Conservation (phyloP, 176 grass and related monocot genomes). For the Carex parvula region DNA sequence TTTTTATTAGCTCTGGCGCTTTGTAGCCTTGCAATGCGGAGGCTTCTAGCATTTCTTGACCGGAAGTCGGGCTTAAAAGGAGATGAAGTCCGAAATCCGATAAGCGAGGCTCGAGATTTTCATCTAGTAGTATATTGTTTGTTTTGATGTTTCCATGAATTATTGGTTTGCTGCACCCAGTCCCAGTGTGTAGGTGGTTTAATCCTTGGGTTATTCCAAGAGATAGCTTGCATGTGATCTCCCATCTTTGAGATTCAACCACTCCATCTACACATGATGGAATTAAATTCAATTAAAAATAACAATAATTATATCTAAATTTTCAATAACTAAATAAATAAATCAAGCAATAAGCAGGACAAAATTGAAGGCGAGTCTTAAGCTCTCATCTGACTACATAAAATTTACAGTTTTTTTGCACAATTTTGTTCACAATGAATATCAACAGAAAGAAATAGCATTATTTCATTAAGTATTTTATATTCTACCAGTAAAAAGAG, state of each 20-base stretch:
- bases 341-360: background rate
- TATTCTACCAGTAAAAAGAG: background rate
- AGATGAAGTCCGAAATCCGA: conserved; percentile 48
- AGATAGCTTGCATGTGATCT: conserved; percentile 40
- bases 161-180: conserved; percentile 21
- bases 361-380: background rate
- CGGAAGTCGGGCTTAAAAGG: conserved; percentile 17
- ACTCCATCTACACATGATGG: conserved; percentile 31
- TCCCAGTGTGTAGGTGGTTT: conserved; percentile 32
- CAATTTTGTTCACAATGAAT: background rate
- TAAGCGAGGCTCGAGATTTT: conserved; percentile 37
- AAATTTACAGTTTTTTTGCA: background rate
- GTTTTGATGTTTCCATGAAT: conserved; percentile 52
- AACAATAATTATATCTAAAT: background rate
- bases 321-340: background rate
- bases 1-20: conserved; percentile 42
- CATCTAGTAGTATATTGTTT: conserved; percentile 41
- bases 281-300: background rate
- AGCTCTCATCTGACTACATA: background rate
- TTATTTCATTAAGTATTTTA: background rate
- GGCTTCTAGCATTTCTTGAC: conserved; percentile 43
- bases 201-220: conserved; percentile 41
- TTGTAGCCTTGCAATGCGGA: conserved; percentile 30
- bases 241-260: conserved; percentile 49
- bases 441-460: background rate